A percentile compares a stretch with the other conserved stretches of the same genome.
Conservation (phyloP, 371 early-diverging fungal species). For the Rhizopus microsporus region DNA sequence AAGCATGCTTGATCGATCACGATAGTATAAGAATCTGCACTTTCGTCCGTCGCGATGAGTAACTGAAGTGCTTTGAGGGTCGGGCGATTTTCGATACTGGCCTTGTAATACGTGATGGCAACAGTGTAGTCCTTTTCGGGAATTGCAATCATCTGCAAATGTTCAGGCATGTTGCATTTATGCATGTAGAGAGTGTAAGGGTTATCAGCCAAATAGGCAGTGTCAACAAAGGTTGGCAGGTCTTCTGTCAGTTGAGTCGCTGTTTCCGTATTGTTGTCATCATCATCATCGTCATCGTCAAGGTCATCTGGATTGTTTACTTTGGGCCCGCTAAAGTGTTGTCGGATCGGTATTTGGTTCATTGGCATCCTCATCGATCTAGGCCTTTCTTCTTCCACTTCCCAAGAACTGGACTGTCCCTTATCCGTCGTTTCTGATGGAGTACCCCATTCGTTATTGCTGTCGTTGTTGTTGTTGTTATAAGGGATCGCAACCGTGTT, state of each 20-base stretch:
- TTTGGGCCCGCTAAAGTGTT: constrained; percentile 25
- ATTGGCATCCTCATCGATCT: constrained; percentile 39
- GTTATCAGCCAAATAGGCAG: neutral
- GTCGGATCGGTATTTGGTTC: constrained; percentile 24
- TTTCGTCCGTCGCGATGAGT: constrained; percentile 17
- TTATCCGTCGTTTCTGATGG: too few species aligned
- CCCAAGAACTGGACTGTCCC: constrained; percentile 14
- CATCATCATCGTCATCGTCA: constrained; percentile 5
- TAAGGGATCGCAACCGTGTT: neutral
- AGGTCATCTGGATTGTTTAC: constrained; percentile 17
- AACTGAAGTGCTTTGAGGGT: constrained; percentile 35
- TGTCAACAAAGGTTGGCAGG: constrained; percentile 8
- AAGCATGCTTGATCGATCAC: constrained; percentile 23
- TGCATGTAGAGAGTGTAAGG: neutral
- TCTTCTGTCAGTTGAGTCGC: neutral
- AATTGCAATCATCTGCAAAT: constrained; percentile 17
- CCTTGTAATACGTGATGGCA: constrained; percentile 21
- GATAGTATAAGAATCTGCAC: constrained; percentile 27
- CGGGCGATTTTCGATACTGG: neutral
- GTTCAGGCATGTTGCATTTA: constrained; percentile 2
- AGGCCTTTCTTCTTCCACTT: constrained; percentile 22
- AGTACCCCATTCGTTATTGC: constrained; percentile 6
- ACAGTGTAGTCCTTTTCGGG: constrained; percentile 5
- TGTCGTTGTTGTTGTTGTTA: neutral
- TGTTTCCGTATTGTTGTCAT: neutral